These are phyloP conservation scores for Solanum ossicruentum DNA, from an alignment of 257 asterid species.

Conservation along the genomic window DNA sequence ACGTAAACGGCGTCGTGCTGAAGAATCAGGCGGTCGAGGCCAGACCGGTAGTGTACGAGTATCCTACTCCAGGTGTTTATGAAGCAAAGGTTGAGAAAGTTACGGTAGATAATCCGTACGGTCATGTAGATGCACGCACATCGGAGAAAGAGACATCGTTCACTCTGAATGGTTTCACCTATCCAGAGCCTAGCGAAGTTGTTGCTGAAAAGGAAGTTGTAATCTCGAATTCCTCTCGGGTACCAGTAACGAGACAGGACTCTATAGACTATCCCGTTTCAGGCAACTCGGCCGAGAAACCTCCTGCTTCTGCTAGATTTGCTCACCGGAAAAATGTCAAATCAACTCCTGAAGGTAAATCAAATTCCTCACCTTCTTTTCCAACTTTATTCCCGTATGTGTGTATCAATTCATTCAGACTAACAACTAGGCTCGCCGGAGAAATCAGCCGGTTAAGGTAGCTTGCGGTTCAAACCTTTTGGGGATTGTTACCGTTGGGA, in stretches of 20 bases:
- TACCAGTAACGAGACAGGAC: background rate
- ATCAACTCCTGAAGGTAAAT: constrained; percentile 67
- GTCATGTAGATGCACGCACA: background rate
- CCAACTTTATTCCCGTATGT: background rate
- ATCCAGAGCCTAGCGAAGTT: constrained; percentile 4
- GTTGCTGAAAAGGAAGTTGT: constrained; percentile 18
- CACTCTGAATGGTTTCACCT: background rate
- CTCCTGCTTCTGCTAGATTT: constrained; percentile 56
- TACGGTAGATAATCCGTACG: background rate
- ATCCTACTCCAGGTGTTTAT: background rate
- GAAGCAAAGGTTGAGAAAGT: constrained; percentile 10
- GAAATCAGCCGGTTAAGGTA: constrained; percentile 7
- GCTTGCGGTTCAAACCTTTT: constrained; percentile 1
- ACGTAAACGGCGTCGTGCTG: constrained; percentile 11
- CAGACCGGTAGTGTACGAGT: constrained; percentile 1
- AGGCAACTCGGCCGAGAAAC: constrained; percentile 24
- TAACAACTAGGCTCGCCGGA: background rate
- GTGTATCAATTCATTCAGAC: background rate
- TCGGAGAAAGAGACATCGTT: background rate
- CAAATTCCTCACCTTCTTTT: background rate
- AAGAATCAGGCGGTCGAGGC: background rate
- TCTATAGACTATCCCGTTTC: constrained; percentile 2
- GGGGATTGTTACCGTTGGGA: constrained; percentile 33
- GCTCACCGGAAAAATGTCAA: constrained; percentile 50
- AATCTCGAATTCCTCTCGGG: constrained; percentile 16